Percentiles rank a stretch among this genome's conserved stretches.
phyloP scores from a whole-genome alignment of 345 rosid species.

The Pistacia integerrima region DNA sequence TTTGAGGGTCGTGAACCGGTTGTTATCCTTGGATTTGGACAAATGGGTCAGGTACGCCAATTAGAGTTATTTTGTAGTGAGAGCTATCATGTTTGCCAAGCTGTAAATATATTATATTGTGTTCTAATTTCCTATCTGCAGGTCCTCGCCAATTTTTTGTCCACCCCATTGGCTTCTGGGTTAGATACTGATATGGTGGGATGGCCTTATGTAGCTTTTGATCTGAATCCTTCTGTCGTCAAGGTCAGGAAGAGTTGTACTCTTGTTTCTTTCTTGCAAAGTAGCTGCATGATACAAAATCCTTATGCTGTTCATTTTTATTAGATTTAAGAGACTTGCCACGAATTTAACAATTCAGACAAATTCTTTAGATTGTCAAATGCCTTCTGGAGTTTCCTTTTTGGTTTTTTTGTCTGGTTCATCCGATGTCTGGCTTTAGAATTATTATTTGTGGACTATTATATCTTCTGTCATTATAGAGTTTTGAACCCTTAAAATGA shows the following conservation, averaged over 20 bases:
- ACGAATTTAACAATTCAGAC: too few species aligned
- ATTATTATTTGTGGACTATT: neutral
- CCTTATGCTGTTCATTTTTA: too few species aligned
- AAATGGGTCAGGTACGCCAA: conserved; percentile 85
- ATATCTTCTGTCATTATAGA: neutral
- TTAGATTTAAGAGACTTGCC: neutral
- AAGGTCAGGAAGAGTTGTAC: conserved; percentile 50
- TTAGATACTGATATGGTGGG: conserved; percentile 56
- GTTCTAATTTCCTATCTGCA: conserved; percentile 32
- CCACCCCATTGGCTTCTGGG: conserved; percentile 81
- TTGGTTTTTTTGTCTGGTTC: neutral
- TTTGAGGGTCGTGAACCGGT: conserved; percentile 79
- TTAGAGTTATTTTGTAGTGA: conserved; percentile 2
- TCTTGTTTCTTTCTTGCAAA: neutral
- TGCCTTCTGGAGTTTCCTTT: too few species aligned
- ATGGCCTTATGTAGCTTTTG: conserved; percentile 89
- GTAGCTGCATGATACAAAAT: neutral
- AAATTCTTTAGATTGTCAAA: neutral
- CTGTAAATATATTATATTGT: neutral
- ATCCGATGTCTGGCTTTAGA: neutral
- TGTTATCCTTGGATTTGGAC: conserved; percentile 91
- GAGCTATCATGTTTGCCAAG: neutral
- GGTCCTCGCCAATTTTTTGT: conserved; percentile 92
- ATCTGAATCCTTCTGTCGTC: conserved; percentile 85
- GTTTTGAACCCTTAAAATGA: neutral